A percentile compares a stretch with the other conserved stretches of the same genome.
These are phyloP conservation scores for Silene vulgaris DNA, from an alignment of 179 eudicot genomes.

Conservation along the genomic window DNA sequence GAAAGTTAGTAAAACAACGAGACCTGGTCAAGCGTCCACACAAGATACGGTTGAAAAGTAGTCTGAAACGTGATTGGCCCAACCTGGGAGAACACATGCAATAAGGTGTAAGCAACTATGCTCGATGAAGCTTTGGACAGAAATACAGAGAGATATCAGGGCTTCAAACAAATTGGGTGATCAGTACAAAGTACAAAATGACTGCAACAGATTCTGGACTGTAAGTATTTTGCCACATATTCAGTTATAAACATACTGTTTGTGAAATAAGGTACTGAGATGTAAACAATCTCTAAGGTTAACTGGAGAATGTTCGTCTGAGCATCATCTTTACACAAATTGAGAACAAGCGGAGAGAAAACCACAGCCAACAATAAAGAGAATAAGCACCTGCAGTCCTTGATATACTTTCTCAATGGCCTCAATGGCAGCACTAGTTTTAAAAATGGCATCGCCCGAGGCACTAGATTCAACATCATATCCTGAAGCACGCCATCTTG, in stretches of 20 bases:
- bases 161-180: background rate
- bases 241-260: no score
- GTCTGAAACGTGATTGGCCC: slow-evolving; percentile 72
- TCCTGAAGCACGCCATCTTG: slow-evolving; percentile 83
- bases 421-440: slow-evolving; percentile 87
- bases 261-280: background rate
- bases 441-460: slow-evolving; percentile 70
- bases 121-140: background rate
- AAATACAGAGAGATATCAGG: background rate
- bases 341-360: background rate
- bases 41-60: slow-evolving; percentile 74
- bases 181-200: background rate
- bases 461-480: slow-evolving; percentile 95
- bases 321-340: background rate
- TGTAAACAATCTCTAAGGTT: background rate
- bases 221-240: no score
- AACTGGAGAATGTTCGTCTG: background rate
- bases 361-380: background rate
- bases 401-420: slow-evolving; percentile 83
- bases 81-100: slow-evolving; percentile 42
- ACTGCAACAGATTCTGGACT: background rate
- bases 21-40: slow-evolving; percentile 88
- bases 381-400: slow-evolving; percentile 53
- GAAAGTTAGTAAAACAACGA: background rate
- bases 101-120: slow-evolving; percentile 10